A percentile compares a stretch with the other conserved stretches of the same genome.
These are phyloP conservation scores for Trypanosoma congolense DNA, from an alignment of 208 protist species.

Conservation along the genomic window DNA sequence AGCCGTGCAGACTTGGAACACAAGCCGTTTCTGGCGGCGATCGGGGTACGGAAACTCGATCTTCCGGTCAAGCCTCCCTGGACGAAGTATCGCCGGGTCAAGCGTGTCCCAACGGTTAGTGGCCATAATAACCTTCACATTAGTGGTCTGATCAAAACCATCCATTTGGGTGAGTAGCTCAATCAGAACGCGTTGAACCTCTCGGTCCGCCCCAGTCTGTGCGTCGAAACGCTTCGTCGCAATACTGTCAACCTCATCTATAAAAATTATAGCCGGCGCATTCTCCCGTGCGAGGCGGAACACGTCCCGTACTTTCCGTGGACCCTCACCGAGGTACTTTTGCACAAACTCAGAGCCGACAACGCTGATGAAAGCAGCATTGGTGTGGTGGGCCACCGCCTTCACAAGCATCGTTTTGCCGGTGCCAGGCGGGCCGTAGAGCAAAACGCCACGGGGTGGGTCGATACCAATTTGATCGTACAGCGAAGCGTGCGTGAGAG, in stretches of 20 bases:
- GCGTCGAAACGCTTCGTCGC: constrained; percentile 99
- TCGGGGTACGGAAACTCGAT: constrained; percentile 99
- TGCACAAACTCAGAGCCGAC: constrained; percentile 99
- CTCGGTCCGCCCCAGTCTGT: constrained; percentile 97
- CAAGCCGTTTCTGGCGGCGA: constrained; percentile 98
- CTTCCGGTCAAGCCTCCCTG: constrained; percentile 95
- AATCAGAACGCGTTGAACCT: constrained; percentile 99
- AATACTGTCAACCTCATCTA: constrained; percentile 99
- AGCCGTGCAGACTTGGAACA: constrained; percentile 98
- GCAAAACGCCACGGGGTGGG: constrained; percentile 98
- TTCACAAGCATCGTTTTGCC: constrained; percentile 99
- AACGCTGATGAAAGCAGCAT: constrained; percentile 97
- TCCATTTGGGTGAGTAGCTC: constrained; percentile 99
- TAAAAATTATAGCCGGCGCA: constrained; percentile 99
- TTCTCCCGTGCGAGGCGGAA: constrained; percentile 98
- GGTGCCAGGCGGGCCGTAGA: constrained; percentile 97
- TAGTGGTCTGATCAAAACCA: constrained; percentile 98
- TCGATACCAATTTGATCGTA: constrained; percentile 99
- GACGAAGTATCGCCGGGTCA: constrained; percentile 98
- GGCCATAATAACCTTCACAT: constrained; percentile 99
- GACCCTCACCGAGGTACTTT: constrained; percentile 99
- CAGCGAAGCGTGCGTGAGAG: constrained; percentile 98
- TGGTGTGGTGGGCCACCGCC: constrained; percentile 99
- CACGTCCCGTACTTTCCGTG: constrained; percentile 98
- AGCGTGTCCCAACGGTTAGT: constrained; percentile 99